These are phyloP conservation scores for Penstemon newberryi DNA, from an alignment of 257 asterid genomes.

Conservation along the genomic window DNA sequence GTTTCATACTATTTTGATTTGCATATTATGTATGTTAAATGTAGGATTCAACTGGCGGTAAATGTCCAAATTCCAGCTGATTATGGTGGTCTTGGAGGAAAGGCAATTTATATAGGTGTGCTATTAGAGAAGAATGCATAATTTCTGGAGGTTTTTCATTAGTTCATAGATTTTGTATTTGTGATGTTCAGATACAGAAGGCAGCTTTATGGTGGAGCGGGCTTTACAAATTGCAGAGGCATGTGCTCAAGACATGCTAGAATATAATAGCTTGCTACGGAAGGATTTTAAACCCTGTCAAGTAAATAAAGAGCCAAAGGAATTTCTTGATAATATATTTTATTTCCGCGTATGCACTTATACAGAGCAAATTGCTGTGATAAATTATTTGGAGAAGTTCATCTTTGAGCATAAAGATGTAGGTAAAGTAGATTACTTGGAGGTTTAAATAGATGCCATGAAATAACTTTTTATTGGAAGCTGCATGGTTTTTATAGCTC, in stretches of 20 bases:
- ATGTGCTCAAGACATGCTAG: conserved; percentile 77
- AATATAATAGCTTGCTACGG: conserved; percentile 54
- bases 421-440: conserved; percentile 34
- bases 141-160: neutral
- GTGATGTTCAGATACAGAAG: conserved; percentile 77
- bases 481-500: conserved; percentile 18
- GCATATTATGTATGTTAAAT: conserved; percentile 21
- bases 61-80: conserved; percentile 87
- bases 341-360: conserved; percentile 86
- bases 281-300: conserved; percentile 51
- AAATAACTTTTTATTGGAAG: conserved; percentile 18
- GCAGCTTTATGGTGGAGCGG: conserved; percentile 96
- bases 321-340: conserved; percentile 77
- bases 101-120: conserved; percentile 88
- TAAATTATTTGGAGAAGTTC: conserved; percentile 84
- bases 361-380: conserved; percentile 84
- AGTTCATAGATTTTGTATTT: conserved; percentile 14
- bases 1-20: conserved; percentile 11
- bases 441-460: neutral
- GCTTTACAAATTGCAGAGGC: conserved; percentile 91
- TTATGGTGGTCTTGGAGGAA: conserved; percentile 89
- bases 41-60: conserved; percentile 89
- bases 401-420: conserved; percentile 84
- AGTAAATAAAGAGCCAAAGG: conserved; percentile 52
- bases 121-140: neutral